Conservation (phyloP, 1,284 basidiomycete species). For the Ceratobasidium sp. region DNA sequence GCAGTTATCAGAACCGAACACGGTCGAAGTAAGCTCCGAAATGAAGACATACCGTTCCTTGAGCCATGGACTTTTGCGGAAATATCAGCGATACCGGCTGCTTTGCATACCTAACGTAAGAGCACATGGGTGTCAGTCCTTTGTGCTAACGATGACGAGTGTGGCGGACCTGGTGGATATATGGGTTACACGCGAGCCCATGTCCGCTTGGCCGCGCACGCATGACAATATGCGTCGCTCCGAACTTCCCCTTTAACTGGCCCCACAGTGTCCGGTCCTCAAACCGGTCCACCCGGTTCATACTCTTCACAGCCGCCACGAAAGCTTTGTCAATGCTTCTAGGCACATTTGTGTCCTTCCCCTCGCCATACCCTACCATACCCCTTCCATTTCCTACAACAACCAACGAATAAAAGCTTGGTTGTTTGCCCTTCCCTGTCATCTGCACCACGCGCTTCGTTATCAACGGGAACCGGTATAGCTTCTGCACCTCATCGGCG, state of each 20-base stretch:
- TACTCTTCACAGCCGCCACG: slow-evolving; percentile 81
- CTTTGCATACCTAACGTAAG: slow-evolving; percentile 77
- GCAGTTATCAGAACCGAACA: not conserved
- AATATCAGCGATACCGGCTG: slow-evolving; percentile 94
- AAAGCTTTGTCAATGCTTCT: slow-evolving; percentile 77
- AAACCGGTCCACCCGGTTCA: slow-evolving; percentile 92
- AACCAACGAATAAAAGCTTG: slow-evolving; percentile 74
- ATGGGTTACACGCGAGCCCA: slow-evolving; percentile 90
- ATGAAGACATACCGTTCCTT: slow-evolving; percentile 66
- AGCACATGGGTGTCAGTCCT: not conserved
- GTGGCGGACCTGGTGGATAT: slow-evolving; percentile 71
- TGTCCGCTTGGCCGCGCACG: slow-evolving; percentile 94
- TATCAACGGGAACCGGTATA: slow-evolving; percentile 73
- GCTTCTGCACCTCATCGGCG: slow-evolving; percentile 54
- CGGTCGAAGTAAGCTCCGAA: not conserved
- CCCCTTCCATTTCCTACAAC: slow-evolving; percentile 91
- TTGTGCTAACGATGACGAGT: not conserved
- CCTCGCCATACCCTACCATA: slow-evolving; percentile 91
- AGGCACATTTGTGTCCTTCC: slow-evolving; percentile 72
- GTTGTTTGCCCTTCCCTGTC: slow-evolving; percentile 88
- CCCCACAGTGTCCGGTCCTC: slow-evolving; percentile 93
- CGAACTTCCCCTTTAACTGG: slow-evolving; percentile 86
- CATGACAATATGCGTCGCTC: slow-evolving; percentile 85
- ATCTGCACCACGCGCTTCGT: slow-evolving; percentile 79
- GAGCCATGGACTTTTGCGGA: slow-evolving; percentile 96